Evolutionary conservation across 768 basidiomycete species (phyloP), one percentile per base, ranked within the genome.

Genomic region (Mrakia frigida): DNA sequence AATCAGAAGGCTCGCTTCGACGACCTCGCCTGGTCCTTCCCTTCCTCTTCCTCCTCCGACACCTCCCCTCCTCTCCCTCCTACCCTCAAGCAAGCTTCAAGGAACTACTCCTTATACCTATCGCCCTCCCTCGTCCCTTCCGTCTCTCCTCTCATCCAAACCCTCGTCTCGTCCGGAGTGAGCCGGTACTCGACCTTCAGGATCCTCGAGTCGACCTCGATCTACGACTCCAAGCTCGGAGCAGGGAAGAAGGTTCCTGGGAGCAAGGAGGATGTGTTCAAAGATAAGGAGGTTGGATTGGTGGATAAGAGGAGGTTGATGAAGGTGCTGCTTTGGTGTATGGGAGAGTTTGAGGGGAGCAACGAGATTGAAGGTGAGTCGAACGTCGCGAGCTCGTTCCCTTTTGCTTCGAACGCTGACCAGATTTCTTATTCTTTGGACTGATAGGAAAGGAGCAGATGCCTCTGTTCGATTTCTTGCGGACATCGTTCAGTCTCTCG

Each of bases 241-340:
- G 56, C 18, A 67, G 52, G 50, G 70, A 88, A 88, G 80, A 87
- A 83, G 70, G 95, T 98, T 0, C 96, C 96, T 1, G 90, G 90
- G 43, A 92, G 89, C 84, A 98, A 97, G 82, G 94, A 94, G 82
- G 91, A 92, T 76, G 87, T 98, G 4, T 98, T 98, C 87, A 94
- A 91, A 85, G 90, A 88, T 84, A 89, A 89, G 81, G 86, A 86
- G 13, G 87, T 98, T 11, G 86, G 86, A 10, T 86, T 98, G 16
- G 82, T 94, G 43, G 92, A 95, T 78, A 98, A 98, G 84, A 86
- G 95, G 61, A 87, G 92, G 43, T 85, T 98, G 35, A 98, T 98
- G 92, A 92, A 94, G 75, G 93, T 96, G 80, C 84, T 98, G 65
- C 87, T 90, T 79, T 94, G 93, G 81, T 90, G 92, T 52, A 87